Percentiles rank a stretch among this genome's conserved stretches.
phyloP scores from a whole-genome alignment of 169 alveolate genomes.

The Babesia divergens region DNA sequence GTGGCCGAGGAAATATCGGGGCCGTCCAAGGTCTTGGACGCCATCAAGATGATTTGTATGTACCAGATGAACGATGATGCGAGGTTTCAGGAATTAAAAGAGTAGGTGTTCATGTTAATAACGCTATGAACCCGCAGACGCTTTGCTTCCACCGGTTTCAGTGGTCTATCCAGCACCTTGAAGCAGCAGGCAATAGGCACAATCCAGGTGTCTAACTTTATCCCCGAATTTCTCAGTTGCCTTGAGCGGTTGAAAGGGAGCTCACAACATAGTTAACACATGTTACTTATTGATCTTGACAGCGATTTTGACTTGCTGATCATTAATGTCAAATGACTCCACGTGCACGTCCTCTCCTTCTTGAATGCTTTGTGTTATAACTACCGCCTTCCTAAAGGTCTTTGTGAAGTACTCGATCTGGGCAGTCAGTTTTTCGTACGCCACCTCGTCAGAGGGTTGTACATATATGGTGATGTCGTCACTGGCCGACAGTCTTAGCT shows the following conservation, averaged over 20 bases:
- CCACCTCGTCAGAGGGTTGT: conserved; percentile 5
- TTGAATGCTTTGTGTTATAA: neutral
- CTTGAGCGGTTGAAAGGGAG: conserved; percentile 26
- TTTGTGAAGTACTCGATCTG: conserved; percentile 39
- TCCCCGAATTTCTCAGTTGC: conserved; percentile 59
- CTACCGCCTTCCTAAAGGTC: conserved; percentile 23
- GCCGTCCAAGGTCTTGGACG: conserved; percentile 11
- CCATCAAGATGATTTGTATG: conserved; percentile 50
- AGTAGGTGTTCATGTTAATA: neutral
- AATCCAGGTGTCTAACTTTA: conserved; percentile 44
- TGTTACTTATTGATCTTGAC: conserved; percentile 1
- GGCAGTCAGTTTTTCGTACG: neutral
- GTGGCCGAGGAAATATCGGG: conserved; percentile 17
- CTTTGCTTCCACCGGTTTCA: conserved; percentile 14
- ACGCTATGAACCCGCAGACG: neutral
- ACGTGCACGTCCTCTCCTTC: conserved; percentile 8
- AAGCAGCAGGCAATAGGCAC: conserved; percentile 49
- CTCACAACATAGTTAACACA: neutral
- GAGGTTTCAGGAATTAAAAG: conserved; percentile 33
- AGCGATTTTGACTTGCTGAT: conserved; percentile 16
- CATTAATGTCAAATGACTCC: conserved; percentile 18
- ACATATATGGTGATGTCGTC: conserved; percentile 53
- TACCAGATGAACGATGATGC: conserved; percentile 53
- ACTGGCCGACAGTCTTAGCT: conserved; percentile 44
- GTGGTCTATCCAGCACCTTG: conserved; percentile 34